phyloP scores from a whole-genome alignment of 345 rosid species.

The Melaleuca quinquenervia region DNA sequence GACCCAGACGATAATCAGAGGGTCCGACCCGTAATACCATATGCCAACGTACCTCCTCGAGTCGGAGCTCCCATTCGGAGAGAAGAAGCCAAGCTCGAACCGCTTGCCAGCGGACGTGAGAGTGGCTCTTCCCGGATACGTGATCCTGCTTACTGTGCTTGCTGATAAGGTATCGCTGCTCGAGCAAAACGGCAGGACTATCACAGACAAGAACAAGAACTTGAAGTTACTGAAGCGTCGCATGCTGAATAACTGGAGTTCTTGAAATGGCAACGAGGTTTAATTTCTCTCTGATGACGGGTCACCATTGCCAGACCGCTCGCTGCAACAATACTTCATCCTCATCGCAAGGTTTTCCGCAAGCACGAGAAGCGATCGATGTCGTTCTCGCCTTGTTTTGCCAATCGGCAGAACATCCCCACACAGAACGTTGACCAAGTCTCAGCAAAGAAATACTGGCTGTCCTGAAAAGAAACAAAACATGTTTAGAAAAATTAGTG shows the following conservation, averaged over 20 bases:
- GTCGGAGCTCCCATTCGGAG: not conserved
- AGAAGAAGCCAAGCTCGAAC: constrained; percentile 23
- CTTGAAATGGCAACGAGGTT: not conserved
- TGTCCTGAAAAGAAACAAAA: too few species aligned
- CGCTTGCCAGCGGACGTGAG: constrained; percentile 13
- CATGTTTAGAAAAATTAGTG: too few species aligned
- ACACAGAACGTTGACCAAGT: too few species aligned
- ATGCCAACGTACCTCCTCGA: constrained; percentile 27
- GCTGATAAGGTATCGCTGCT: not conserved
- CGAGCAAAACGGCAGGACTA: not conserved
- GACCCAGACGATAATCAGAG: constrained; percentile 29
- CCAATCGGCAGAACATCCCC: not conserved
- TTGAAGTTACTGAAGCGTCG: not conserved
- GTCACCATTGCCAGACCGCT: not conserved
- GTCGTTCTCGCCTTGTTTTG: too few species aligned
- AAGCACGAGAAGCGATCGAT: not conserved
- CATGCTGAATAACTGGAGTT: not conserved
- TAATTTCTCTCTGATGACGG: not conserved
- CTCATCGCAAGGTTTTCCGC: not conserved
- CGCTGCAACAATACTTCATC: too few species aligned
- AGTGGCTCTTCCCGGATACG: not conserved
- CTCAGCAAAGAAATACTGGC: too few species aligned
- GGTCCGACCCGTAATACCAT: constrained; percentile 19
- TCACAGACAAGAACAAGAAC: not conserved
- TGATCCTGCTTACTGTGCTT: not conserved